Percentiles rank a stretch among this genome's conserved stretches.
Evolutionary conservation across 495 filamentous ascomycete genomes (phyloP).

Genomic region (Neurospora sp.): DNA sequence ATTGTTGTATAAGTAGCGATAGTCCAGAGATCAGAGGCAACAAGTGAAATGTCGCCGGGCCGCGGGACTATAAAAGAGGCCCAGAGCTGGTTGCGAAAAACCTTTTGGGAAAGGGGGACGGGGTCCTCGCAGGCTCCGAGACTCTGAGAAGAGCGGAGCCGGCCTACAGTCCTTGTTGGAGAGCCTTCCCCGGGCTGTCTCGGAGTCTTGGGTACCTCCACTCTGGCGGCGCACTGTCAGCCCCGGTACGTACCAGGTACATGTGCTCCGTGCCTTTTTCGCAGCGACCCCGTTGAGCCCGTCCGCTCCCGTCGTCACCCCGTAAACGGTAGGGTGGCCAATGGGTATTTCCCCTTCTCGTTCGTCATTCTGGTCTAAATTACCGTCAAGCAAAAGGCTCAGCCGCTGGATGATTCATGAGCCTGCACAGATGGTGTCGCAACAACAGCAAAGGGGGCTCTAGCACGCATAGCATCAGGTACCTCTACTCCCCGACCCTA

Average conservation of each 20-base stretch:
- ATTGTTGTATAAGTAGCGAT: not conserved
- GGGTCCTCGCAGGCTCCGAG: constrained; percentile 15
- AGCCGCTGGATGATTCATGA: not conserved
- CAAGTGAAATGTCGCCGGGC: not conserved
- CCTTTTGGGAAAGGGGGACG: constrained; percentile 3
- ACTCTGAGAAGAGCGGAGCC: not conserved
- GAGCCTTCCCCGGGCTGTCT: not conserved
- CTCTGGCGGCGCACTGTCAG: not conserved
- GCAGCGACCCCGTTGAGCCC: not conserved
- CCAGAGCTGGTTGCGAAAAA: not conserved
- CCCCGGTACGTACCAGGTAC: not conserved
- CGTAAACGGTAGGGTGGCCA: not conserved
- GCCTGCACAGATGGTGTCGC: not conserved
- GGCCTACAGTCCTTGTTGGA: not conserved
- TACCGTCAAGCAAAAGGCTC: not conserved
- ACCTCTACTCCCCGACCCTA: not conserved
- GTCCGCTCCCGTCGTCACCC: not conserved
- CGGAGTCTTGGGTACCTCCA: not conserved
- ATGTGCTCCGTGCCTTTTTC: not conserved
- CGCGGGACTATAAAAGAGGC: constrained; percentile 1
- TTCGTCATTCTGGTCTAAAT: not conserved
- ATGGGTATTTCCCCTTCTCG: not conserved
- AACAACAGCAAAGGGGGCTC: not conserved
- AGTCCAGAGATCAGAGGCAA: not conserved
- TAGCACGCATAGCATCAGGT: not conserved